phyloP scores from a whole-genome alignment of 495 filamentous ascomycete genomes.

The Bathelium albidoporum region DNA sequence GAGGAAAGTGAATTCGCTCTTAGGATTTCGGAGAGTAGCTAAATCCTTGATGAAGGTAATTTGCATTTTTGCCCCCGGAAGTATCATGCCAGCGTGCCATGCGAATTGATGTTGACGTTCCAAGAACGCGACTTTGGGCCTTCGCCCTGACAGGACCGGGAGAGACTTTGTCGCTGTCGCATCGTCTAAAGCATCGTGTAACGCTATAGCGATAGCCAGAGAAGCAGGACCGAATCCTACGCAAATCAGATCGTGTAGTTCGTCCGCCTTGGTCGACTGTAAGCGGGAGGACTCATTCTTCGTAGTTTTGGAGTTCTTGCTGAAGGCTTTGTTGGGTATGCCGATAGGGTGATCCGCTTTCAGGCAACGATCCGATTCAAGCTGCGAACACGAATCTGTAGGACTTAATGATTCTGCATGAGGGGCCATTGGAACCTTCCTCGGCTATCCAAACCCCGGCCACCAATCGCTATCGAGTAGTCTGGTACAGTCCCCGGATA shows the following conservation, averaged over 20 bases:
- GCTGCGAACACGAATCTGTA: not conserved
- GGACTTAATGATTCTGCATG: not conserved
- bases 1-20: constrained; percentile 87
- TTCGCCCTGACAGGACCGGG: constrained; percentile 21
- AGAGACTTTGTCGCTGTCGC: constrained; percentile 14
- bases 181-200: constrained; percentile 54
- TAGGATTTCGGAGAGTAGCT: constrained; percentile 76
- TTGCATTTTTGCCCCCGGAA: constrained; percentile 91
- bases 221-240: constrained; percentile 91
- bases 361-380: not conserved
- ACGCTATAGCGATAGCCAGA: constrained; percentile 80
- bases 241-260: constrained; percentile 73
- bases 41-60: constrained; percentile 97
- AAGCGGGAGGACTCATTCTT: constrained; percentile 26
- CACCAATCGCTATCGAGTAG: not conserved
- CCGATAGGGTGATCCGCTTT: not conserved
- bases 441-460: not conserved
- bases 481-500: too few species aligned
- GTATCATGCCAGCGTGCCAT: constrained; percentile 93
- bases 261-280: constrained; percentile 35
- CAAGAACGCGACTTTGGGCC: constrained; percentile 68
- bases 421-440: not conserved
- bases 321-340: not conserved
- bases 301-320: constrained; percentile 3
- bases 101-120: constrained; percentile 75